Conservation (phyloP, 225 moss, liverwort and hornwort genomes). For the Antitrichia curtipendula region DNA sequence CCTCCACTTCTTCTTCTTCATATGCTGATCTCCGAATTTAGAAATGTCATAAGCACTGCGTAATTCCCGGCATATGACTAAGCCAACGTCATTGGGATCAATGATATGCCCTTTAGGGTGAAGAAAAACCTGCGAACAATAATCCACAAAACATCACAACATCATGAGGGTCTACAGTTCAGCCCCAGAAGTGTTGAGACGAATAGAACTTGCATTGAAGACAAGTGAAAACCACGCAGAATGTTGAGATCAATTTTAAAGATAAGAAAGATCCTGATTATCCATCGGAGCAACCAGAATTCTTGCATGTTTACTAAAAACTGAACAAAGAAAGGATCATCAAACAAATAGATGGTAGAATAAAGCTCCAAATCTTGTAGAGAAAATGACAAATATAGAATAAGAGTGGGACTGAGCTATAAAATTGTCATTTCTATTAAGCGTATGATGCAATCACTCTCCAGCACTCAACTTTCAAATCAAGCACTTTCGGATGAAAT, state of each 20-base stretch:
- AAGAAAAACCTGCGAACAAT: slow-evolving; percentile 29
- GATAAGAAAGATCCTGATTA: neutral
- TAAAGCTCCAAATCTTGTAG: neutral
- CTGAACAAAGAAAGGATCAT: neutral
- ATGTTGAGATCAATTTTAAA: neutral
- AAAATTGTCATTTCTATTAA: neutral
- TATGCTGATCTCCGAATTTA: slow-evolving; percentile 16
- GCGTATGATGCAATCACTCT: neutral
- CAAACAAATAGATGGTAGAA: neutral
- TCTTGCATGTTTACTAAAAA: neutral
- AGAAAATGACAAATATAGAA: neutral
- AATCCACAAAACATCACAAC: neutral
- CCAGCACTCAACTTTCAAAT: neutral
- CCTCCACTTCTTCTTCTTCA: slow-evolving; percentile 22
- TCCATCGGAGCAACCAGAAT: neutral
- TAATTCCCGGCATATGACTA: slow-evolving; percentile 47
- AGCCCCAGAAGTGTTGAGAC: neutral
- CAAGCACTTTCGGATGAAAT: neutral
- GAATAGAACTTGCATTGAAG: neutral
- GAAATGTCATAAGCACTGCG: slow-evolving; percentile 26
- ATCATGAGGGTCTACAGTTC: neutral
- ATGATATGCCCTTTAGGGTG: slow-evolving; percentile 45
- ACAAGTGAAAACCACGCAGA: neutral
- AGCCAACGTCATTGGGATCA: slow-evolving; percentile 27
- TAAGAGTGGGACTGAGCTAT: neutral